Evolutionary conservation across 441 rosid genomes (phyloP).

Genomic region (Melastoma candidum): DNA sequence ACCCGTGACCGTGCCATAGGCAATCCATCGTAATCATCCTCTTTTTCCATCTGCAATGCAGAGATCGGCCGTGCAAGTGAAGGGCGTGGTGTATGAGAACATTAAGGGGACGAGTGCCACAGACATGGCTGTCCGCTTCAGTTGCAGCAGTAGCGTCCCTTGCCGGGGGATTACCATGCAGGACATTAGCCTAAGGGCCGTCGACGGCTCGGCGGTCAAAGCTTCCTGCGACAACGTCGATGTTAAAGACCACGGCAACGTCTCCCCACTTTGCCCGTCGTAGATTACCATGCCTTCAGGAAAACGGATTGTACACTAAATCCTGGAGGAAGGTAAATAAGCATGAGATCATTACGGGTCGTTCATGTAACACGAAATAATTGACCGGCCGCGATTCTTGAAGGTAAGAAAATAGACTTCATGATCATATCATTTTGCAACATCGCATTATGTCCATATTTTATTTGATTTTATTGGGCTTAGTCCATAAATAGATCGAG

Average conservation of each 20-base stretch:
- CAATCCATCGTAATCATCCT: too few relatives aligned
- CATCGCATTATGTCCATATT: too few relatives aligned
- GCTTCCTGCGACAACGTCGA: constrained; percentile 50
- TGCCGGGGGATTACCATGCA: constrained; percentile 48
- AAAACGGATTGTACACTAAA: too few relatives aligned
- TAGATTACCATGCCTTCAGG: background rate
- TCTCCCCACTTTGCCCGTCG: constrained; percentile 38
- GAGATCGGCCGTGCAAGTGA: constrained; percentile 56
- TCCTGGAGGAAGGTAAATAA: too few relatives aligned
- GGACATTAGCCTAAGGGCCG: constrained; percentile 23
- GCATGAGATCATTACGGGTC: too few relatives aligned
- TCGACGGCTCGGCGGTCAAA: constrained; percentile 20
- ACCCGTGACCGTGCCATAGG: too few relatives aligned
- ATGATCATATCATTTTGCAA: too few relatives aligned
- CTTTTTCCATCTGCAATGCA: constrained; percentile 8
- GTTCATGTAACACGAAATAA: too few relatives aligned
- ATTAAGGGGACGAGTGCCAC: constrained; percentile 65
- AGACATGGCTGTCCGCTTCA: constrained; percentile 41
- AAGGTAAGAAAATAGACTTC: too few relatives aligned
- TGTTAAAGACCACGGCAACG: constrained; percentile 26
- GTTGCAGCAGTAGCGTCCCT: constrained; percentile 52
- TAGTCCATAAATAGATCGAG: too few relatives aligned
- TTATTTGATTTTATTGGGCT: too few relatives aligned
- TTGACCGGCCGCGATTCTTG: too few relatives aligned
- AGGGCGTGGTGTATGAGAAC: constrained; percentile 54